Evolutionary conservation across 495 filamentous ascomycete genomes (phyloP), one percentile per base, ranked within the genome.

Genomic region (Evansstolkia leycettana): DNA sequence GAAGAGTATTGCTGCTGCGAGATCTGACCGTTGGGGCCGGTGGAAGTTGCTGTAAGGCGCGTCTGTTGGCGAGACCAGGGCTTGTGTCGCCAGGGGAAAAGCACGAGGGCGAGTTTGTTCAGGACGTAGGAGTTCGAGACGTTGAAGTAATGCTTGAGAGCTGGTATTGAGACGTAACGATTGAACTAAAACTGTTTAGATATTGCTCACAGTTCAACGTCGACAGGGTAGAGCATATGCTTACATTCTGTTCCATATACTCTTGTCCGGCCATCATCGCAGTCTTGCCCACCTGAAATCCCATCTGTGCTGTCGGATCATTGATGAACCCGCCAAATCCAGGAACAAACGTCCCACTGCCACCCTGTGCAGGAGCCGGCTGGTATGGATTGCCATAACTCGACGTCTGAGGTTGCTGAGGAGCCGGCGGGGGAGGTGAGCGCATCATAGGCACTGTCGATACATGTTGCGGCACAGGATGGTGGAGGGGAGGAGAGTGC

Each of bases 381-480:
- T 73, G 76, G 50, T 90, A 83, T 7, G 82, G 80, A 49, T 83
- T 89, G 35, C 82, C 84, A 69, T 92, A 67, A 28, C 60, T 55
- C 32, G 75, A 67, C 42, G 73, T 71, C 33, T 75, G 71, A 36
- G 81, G 76, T 30, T 80, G 76, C 55, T 86, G 85, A 23, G 82
- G 70, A 36, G 67, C 65, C 1, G 82, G 89, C 28, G 85, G 90
- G 20, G 90, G 90, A 24, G 90, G 90, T 36, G 90, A 96, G 64
- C 93, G 81, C 60, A 99, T 81, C 64, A 95, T 88, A n/a, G 90
- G 90, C 32, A 99, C 92, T 33, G 88, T 93, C 45, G 92, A 94
- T 37, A 96, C 88, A 72, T 96, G 92, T 52, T 96, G 92, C 30
- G 92, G 92, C 30, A 96, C 88, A 17, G 90, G 90, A 58, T 99